These are phyloP conservation scores for Pichia sp. DNA, from an alignment of 1,139 yeast species.

Conservation along the genomic window DNA sequence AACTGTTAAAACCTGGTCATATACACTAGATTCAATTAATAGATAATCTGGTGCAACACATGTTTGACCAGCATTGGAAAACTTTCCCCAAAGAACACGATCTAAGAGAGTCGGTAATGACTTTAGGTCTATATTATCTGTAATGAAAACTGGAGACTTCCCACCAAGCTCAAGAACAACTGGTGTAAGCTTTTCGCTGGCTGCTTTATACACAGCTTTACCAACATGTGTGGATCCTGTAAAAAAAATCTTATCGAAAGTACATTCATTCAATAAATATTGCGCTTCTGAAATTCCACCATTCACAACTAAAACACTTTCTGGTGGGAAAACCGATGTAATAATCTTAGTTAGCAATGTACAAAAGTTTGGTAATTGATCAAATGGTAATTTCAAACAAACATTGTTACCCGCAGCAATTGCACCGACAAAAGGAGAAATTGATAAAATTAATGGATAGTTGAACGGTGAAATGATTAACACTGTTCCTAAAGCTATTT, in stretches of 20 bases:
- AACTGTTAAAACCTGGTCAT: slow-evolving; percentile 46
- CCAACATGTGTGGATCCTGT: slow-evolving; percentile 83
- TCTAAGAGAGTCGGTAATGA: slow-evolving; percentile 50
- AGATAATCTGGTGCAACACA: slow-evolving; percentile 87
- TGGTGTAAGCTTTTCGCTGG: slow-evolving; percentile 82
- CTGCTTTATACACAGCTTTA: slow-evolving; percentile 66
- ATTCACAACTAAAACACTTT: slow-evolving; percentile 54
- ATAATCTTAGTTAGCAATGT: slow-evolving; percentile 51
- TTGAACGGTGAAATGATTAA: slow-evolving; percentile 81
- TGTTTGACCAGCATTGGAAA: slow-evolving; percentile 81
- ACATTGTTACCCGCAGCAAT: slow-evolving; percentile 85
- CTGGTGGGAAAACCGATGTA: slow-evolving; percentile 43
- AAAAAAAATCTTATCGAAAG: slow-evolving; percentile 77
- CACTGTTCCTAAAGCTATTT: slow-evolving; percentile 70
- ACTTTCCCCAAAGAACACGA: slow-evolving; percentile 73
- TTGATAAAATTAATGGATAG: slow-evolving; percentile 64
- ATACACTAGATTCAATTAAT: slow-evolving; percentile 52
- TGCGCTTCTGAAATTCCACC: slow-evolving; percentile 74
- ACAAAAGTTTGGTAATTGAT: slow-evolving; percentile 61
- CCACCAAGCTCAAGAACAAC: slow-evolving; percentile 83
- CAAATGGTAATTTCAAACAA: slow-evolving; percentile 67
- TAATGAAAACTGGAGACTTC: slow-evolving; percentile 76
- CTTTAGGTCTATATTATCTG: slow-evolving; percentile 37
- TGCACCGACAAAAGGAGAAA: slow-evolving; percentile 72
- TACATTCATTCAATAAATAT: slow-evolving; percentile 48